Conservation (phyloP, 2,329 filamentous ascomycete genomes). For the Chaetoscypha palmicola region DNA sequence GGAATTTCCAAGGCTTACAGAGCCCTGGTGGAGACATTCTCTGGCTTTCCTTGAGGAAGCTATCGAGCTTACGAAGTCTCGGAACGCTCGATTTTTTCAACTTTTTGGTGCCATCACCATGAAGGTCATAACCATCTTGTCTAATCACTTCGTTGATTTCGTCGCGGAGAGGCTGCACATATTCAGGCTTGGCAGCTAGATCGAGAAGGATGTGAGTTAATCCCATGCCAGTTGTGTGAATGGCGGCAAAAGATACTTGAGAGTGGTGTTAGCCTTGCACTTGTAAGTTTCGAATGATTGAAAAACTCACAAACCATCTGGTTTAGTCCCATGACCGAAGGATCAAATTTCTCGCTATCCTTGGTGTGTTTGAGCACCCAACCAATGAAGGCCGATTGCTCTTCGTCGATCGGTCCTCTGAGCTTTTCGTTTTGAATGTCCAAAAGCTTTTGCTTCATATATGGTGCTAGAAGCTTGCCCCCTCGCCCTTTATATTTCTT, state of each 20-base stretch:
- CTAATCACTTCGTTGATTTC: slow-evolving; percentile 24
- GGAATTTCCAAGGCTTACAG: slow-evolving; percentile 18
- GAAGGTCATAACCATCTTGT: slow-evolving; percentile 43
- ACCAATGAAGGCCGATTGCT: slow-evolving; percentile 14
- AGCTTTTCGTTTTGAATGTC: background rate
- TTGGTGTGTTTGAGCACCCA: slow-evolving; percentile 7
- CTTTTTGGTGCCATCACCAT: slow-evolving; percentile 34
- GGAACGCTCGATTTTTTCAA: slow-evolving; percentile 25
- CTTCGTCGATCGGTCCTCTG: background rate
- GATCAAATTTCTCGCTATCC: background rate
- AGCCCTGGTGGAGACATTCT: slow-evolving; percentile 32
- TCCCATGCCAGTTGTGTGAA: slow-evolving; percentile 43
- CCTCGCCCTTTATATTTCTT: slow-evolving; percentile 10
- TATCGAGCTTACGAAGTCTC: slow-evolving; percentile 33
- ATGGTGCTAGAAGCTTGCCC: slow-evolving; percentile 14
- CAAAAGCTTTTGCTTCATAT: slow-evolving; percentile 2
- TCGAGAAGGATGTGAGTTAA: slow-evolving; percentile 45
- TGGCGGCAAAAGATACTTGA: slow-evolving; percentile 41
- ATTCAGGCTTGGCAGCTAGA: slow-evolving; percentile 42
- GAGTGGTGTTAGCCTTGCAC: background rate
- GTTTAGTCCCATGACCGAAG: background rate
- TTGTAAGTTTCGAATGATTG: background rate
- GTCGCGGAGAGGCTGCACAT: slow-evolving; percentile 26
- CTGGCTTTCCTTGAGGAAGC: slow-evolving; percentile 37
- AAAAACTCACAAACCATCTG: slow-evolving; percentile 6